A percentile compares a stretch with the other conserved stretches of the same genome.
Conservation (phyloP, 805 yeast species). For the Saccharomycopsis fibuligera region DNA sequence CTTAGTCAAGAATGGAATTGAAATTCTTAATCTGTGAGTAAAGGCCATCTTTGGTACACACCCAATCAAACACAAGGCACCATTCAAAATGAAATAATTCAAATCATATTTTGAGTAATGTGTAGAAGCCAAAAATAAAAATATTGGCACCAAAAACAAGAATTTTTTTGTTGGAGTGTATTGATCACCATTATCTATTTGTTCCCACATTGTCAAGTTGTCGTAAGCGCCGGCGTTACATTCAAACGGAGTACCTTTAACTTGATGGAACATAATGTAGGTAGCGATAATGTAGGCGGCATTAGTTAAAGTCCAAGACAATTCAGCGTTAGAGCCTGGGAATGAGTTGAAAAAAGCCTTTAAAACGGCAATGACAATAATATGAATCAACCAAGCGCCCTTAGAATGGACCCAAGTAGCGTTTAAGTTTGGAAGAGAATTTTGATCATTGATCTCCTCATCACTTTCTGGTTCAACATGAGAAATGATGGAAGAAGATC, state of each 20-base stretch:
- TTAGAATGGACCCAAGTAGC: constrained; percentile 95
- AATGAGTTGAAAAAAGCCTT: constrained; percentile 73
- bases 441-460: constrained; percentile 89
- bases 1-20: constrained; percentile 41
- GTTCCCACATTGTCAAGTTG: constrained; percentile 98
- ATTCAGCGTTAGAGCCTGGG: constrained; percentile 74
- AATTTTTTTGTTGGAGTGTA: constrained; percentile 96
- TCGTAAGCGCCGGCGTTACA: constrained; percentile 96
- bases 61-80: constrained; percentile 74
- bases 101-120: constrained; percentile 86
- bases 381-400: constrained; percentile 94
- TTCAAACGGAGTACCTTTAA: constrained; percentile 96
- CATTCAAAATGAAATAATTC: constrained; percentile 70
- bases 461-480: constrained; percentile 90
- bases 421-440: constrained; percentile 79
- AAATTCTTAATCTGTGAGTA: constrained; percentile 70
- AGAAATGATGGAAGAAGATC: constrained; percentile 85
- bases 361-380: constrained; percentile 70
- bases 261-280: constrained; percentile 92
- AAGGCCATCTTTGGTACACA: constrained; percentile 89
- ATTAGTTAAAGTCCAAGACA: constrained; percentile 92
- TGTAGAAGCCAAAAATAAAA: constrained; percentile 75
- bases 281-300: constrained; percentile 85
- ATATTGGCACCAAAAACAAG: constrained; percentile 86
- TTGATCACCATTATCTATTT: constrained; percentile 86